Evolutionary conservation across 2,329 filamentous ascomycete species (phyloP), one percentile per base, ranked within the genome.

Genomic region (Microthyrium microscopicum): DNA sequence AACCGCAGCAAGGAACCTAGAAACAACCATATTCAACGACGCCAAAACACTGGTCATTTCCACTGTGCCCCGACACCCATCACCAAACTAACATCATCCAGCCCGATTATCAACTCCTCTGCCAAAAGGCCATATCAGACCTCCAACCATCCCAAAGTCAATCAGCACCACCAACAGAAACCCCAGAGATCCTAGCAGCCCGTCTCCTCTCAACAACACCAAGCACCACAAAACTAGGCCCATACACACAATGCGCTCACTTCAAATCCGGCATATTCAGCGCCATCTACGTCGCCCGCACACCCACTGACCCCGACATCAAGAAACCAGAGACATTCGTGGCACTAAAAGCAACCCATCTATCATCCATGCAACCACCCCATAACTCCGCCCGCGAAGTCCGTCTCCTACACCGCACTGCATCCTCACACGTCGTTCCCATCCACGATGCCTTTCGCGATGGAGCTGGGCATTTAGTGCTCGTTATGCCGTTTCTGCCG

Each of bases 341-440:
- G 5, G 89, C 87, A 2, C 61, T 98, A 31, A 98, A 98, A 51
- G 73, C 94, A 38, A 92, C 89, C 22, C 73, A 72, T 19, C 75
- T 81, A 20, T 74, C 74, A 24, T 62, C 67, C 34, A 73, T 77
- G 56, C 66, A 74, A 24, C 73, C 79, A 38, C 89, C 89, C 7
- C 89, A 98, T 54, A 75, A 91, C 49, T 77, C 83, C 2, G 60
- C 66, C 29, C 73, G 81, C 27, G 89, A 98, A 58, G 74, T 75
- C 33, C 73, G 75, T 41, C 75, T 95, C 29, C 64, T 98, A 3
- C 52, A 53, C 19, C 54, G 61, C 8, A 61, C 81, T 12, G 62
- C 61, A 18, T 65, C 64, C 26, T 60, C 65, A 36, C 68, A 62
- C 31, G 60, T 79, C 32, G 64, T 95, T 36, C 61, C 70, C 1